phyloP scores from a whole-genome alignment of 2,329 filamentous ascomycete genomes.

The Colletotrichum horii region DNA sequence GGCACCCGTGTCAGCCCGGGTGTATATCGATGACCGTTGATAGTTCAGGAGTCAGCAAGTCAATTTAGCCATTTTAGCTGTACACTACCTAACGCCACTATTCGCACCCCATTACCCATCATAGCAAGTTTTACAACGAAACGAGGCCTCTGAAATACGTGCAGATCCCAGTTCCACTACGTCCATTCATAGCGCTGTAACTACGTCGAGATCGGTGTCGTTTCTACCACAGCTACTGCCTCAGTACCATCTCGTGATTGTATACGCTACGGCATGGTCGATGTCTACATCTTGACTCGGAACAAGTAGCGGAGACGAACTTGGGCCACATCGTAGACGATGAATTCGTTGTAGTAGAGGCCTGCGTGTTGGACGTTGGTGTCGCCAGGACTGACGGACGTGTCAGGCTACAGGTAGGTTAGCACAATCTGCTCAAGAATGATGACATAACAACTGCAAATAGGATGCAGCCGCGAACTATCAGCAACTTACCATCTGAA shows the following conservation, averaged over 20 bases:
- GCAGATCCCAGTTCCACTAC: accelerated
- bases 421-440: not conserved
- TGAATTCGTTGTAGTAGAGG: conserved; percentile 76
- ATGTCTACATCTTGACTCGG: conserved; percentile 57
- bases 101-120: accelerated
- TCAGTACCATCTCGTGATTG: not conserved
- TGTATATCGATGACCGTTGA: accelerated
- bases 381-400: conserved; percentile 45
- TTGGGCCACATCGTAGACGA: conserved; percentile 73
- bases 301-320: conserved; percentile 74
- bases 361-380: conserved; percentile 51
- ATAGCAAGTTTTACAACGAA: not conserved
- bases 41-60: accelerated
- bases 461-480: not conserved
- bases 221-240: not conserved
- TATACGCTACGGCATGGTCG: accelerated
- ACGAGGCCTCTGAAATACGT: not conserved
- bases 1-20: no score
- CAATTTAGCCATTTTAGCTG: not conserved
- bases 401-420: conserved; percentile 50
- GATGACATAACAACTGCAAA: not conserved
- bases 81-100: not conserved
- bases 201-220: accelerated
- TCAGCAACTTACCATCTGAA: conserved; percentile 66
- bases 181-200: not conserved